Conservation (phyloP, 2,329 filamentous ascomycete genomes). For the Exophiala aquamarina region DNA sequence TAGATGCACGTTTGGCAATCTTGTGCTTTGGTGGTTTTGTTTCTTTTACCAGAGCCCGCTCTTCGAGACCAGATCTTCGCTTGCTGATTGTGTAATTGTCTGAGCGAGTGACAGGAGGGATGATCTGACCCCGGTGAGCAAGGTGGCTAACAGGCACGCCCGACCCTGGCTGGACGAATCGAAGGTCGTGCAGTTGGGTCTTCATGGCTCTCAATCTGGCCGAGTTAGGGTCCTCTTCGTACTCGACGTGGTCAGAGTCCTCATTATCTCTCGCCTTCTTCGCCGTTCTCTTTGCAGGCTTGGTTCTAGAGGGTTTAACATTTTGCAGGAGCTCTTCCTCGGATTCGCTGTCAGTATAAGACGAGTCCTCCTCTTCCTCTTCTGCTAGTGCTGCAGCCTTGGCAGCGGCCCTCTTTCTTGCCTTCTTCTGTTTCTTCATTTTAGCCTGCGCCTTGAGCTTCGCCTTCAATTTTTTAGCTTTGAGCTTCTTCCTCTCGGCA, state of each 20-base stretch:
- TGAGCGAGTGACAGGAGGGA: background rate
- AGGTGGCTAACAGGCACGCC: too few relatives aligned
- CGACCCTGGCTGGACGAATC: constrained; percentile 4
- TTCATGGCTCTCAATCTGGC: constrained; percentile 13
- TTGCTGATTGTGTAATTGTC: background rate
- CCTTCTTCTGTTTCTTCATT: constrained; percentile 11
- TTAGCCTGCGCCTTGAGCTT: constrained; percentile 16
- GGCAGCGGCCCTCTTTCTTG: constrained; percentile 9
- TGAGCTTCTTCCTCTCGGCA: constrained; percentile 17
- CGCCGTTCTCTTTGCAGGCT: constrained; percentile 6
- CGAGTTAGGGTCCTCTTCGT: constrained; percentile 15
- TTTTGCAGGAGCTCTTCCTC: constrained; percentile 3
- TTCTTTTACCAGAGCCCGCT: constrained; percentile 7
- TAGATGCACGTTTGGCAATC: constrained; percentile 47
- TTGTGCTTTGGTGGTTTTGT: constrained; percentile 32
- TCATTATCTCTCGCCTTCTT: constrained; percentile 5
- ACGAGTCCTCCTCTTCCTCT: too few relatives aligned
- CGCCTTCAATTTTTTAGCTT: constrained; percentile 15
- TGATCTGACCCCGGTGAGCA: constrained; percentile 3
- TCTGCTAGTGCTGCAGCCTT: too few relatives aligned
- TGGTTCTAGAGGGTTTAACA: constrained; percentile 2
- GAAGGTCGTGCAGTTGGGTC: constrained; percentile 5
- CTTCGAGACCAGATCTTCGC: background rate
- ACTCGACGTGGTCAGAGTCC: constrained; percentile 10
- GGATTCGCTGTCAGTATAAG: constrained; percentile 1